Evolutionary conservation across 1,139 yeast species (phyloP).

Genomic region (Hansenula anomala): DNA sequence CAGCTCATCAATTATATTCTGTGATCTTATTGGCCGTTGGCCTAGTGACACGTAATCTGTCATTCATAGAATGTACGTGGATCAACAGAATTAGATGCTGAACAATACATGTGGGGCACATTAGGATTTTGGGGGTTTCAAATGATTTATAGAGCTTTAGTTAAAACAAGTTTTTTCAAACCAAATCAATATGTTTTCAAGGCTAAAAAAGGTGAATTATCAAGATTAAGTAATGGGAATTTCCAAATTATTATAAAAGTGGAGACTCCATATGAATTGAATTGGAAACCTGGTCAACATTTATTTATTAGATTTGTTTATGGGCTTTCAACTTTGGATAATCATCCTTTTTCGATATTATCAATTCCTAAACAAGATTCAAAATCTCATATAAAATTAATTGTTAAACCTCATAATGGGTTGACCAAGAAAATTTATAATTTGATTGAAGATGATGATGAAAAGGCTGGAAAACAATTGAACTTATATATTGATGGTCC

Average conservation of each 20-base stretch:
- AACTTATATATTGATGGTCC: conserved; percentile 55
- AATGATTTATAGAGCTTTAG: conserved; percentile 42
- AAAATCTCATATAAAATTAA: conserved; percentile 35
- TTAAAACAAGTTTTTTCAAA: conserved; percentile 46
- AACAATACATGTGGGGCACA: conserved; percentile 51
- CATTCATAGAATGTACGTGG: too few species aligned
- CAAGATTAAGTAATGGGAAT: conserved; percentile 27
- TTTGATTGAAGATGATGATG: conserved; percentile 14
- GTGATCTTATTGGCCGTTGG: too few species aligned
- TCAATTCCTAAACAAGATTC: conserved; percentile 29
- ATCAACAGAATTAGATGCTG: conserved; percentile 38
- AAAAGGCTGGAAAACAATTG: conserved; percentile 9
- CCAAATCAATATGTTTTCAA: conserved; percentile 40
- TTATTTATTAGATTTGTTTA: conserved; percentile 43
- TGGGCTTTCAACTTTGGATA: conserved; percentile 43
- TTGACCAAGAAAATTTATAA: conserved; percentile 35
- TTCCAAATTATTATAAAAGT: conserved; percentile 40
- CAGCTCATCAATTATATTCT: too few species aligned
- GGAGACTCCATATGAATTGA: conserved; percentile 26
- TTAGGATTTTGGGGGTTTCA: conserved; percentile 54
- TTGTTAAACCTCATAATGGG: conserved; percentile 49
- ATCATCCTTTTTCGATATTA: conserved; percentile 61
- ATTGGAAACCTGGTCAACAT: conserved; percentile 63
- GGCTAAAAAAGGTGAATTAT: conserved; percentile 40
- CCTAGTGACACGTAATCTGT: too few species aligned